Conservation (phyloP, 441 rosid species). For the Aleurites moluccanus region DNA sequence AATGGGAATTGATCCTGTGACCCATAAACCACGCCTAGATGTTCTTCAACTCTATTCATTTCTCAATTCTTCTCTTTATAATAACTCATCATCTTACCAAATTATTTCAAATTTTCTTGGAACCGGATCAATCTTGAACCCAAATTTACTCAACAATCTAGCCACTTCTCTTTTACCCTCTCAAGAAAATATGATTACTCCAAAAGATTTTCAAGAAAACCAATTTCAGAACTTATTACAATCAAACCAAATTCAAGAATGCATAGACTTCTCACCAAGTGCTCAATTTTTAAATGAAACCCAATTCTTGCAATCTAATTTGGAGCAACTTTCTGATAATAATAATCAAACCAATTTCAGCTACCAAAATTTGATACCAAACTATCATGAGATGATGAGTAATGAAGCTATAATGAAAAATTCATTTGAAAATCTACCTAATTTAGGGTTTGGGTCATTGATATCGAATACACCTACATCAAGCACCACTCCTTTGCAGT, state of each 20-base stretch:
- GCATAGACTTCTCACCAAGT: constrained; percentile 14
- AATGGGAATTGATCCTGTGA: constrained; percentile 89
- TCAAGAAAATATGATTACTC: constrained; percentile 20
- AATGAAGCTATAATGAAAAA: constrained; percentile 26
- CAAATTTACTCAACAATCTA: constrained; percentile 29
- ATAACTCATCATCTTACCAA: constrained; percentile 26
- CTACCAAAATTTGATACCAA: constrained; percentile 17
- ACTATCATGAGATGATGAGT: neutral
- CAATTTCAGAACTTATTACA: constrained; percentile 23
- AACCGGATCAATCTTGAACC: constrained; percentile 32
- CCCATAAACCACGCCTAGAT: constrained; percentile 70
- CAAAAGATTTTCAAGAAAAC: constrained; percentile 27
- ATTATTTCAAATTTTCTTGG: constrained; percentile 33
- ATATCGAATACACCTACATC: constrained; percentile 45
- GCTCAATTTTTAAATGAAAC: constrained; percentile 25
- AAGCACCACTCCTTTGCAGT: constrained; percentile 53
- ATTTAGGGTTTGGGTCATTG: constrained; percentile 34
- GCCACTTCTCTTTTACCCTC: constrained; percentile 32
- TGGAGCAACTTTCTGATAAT: constrained; percentile 28
- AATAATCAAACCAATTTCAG: constrained; percentile 17
- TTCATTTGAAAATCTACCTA: constrained; percentile 28
- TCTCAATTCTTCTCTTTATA: constrained; percentile 43
- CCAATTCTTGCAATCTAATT: constrained; percentile 30
- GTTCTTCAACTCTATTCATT: constrained; percentile 59
- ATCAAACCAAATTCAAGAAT: constrained; percentile 23